Percentiles rank a stretch among this genome's conserved stretches.
These are phyloP conservation scores for Globisporangium heterothallicum DNA, from an alignment of 352 stramenopile genomes.

Conservation along the genomic window DNA sequence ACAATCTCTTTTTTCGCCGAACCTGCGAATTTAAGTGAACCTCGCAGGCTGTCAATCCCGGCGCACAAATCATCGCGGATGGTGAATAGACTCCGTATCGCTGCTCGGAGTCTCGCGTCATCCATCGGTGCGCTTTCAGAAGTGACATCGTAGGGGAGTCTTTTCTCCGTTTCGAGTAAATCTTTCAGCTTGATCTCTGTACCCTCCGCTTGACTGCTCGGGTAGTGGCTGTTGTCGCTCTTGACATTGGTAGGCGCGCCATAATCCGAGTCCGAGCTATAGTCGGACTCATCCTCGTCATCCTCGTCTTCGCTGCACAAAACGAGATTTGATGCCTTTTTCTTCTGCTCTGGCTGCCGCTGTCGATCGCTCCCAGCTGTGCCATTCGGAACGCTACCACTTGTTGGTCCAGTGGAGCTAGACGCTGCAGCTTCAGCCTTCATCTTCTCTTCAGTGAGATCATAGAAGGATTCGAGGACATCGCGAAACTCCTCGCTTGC, in stretches of 20 bases:
- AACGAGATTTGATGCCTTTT: constrained; percentile 33
- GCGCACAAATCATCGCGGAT: constrained; percentile 51
- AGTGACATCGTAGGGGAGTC: constrained; percentile 37
- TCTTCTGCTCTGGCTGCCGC: neutral
- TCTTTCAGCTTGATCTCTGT: neutral
- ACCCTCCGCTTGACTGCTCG: neutral
- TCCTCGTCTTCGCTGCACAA: constrained; percentile 61
- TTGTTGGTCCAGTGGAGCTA: neutral
- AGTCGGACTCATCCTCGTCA: constrained; percentile 44
- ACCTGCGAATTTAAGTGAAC: constrained; percentile 56
- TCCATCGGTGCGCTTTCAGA: constrained; percentile 37
- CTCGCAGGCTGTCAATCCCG: constrained; percentile 47
- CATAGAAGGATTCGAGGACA: constrained; percentile 38
- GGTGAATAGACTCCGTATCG: constrained; percentile 76
- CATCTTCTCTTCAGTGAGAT: constrained; percentile 4
- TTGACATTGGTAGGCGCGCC: constrained; percentile 12
- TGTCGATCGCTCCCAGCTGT: constrained; percentile 1
- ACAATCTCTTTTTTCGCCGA: constrained; percentile 42
- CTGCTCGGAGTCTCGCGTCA: constrained; percentile 56
- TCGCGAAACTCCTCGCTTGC: constrained; percentile 69
- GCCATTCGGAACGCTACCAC: neutral
- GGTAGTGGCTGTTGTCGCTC: constrained; percentile 21
- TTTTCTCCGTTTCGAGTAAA: constrained; percentile 28
- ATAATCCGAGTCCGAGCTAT: constrained; percentile 31
- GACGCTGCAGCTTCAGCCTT: neutral